These are phyloP conservation scores for Daldinia bambusicola DNA, from an alignment of 495 filamentous ascomycete species.

Conservation along the genomic window DNA sequence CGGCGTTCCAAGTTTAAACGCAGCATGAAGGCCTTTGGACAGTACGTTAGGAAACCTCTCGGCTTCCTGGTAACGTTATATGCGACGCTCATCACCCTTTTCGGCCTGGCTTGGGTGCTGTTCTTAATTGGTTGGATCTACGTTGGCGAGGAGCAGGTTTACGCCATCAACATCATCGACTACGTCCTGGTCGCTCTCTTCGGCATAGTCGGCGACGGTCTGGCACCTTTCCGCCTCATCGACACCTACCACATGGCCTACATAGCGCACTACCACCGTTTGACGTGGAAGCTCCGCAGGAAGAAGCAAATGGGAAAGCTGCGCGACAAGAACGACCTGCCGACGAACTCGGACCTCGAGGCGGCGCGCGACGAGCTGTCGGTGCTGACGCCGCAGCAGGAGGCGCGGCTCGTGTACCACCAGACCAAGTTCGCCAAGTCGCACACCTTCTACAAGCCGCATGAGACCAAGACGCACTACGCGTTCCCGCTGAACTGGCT, in stretches of 20 bases:
- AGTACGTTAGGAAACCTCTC: conserved; percentile 77
- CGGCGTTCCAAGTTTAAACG: conserved; percentile 78
- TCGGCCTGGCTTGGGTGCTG: conserved; percentile 84
- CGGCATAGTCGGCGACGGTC: conserved; percentile 78
- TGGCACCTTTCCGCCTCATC: conserved; percentile 77
- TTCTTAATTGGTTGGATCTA: conserved; percentile 90
- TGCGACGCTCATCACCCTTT: conserved; percentile 81
- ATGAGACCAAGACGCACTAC: conserved; percentile 81
- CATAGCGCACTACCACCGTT: conserved; percentile 68
- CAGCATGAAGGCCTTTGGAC: conserved; percentile 75
- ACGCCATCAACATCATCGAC: conserved; percentile 80
- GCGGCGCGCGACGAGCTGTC: conserved; percentile 60
- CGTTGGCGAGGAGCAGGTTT: conserved; percentile 73
- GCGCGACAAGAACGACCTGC: conserved; percentile 77
- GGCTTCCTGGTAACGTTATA: conserved; percentile 82
- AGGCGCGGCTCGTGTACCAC: conserved; percentile 72
- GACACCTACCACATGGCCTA: conserved; percentile 87
- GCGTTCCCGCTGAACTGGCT: conserved; percentile 79
- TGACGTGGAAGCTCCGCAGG: conserved; percentile 75
- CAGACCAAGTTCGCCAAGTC: conserved; percentile 78
- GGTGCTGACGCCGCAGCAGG: conserved; percentile 71
- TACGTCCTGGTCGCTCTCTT: conserved; percentile 81
- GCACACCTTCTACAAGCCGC: conserved; percentile 86
- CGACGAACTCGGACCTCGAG: conserved; percentile 59
- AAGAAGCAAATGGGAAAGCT: conserved; percentile 70